These are phyloP conservation scores for Backusella morwellensis DNA, from an alignment of 192 early-diverging fungal genomes.

Conservation along the genomic window DNA sequence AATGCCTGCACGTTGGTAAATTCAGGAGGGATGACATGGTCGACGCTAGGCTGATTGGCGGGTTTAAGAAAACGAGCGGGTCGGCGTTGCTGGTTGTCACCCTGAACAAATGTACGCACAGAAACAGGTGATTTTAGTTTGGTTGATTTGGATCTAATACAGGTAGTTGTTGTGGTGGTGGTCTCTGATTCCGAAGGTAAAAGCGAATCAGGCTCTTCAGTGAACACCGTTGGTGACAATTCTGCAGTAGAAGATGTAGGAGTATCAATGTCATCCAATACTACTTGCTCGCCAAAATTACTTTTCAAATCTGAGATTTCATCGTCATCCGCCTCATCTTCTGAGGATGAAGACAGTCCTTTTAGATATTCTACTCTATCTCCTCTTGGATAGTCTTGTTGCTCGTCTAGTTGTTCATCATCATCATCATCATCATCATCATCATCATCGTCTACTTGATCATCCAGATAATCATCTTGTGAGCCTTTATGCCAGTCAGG, in stretches of 20 bases:
- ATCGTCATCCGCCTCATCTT: background rate
- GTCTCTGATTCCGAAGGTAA: background rate
- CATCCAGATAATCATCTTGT: background rate
- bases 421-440: background rate
- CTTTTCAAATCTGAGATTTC: background rate
- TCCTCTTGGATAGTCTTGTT: background rate
- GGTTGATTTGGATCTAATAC: background rate
- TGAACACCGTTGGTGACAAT: background rate
- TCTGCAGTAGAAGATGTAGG: background rate
- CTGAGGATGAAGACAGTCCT: background rate
- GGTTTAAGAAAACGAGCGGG: slow-evolving; percentile 35
- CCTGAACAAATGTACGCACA: background rate
- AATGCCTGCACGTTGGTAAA: slow-evolving; percentile 45
- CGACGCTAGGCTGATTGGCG: background rate
- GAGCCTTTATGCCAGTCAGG: slow-evolving; percentile 19
- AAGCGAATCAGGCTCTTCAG: background rate
- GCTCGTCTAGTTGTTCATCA: background rate
- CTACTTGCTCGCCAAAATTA: background rate
- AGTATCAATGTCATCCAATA: background rate
- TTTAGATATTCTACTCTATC: background rate
- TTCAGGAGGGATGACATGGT: slow-evolving; percentile 26
- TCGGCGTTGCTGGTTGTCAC: background rate
- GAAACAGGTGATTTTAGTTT: slow-evolving; percentile 1
- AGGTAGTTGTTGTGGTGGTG: background rate
- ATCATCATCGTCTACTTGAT: background rate